Percentiles rank a stretch among this genome's conserved stretches.
These are phyloP conservation scores for Tolypocladium inflatum DNA, from an alignment of 2,329 filamentous ascomycete genomes.

Conservation along the genomic window DNA sequence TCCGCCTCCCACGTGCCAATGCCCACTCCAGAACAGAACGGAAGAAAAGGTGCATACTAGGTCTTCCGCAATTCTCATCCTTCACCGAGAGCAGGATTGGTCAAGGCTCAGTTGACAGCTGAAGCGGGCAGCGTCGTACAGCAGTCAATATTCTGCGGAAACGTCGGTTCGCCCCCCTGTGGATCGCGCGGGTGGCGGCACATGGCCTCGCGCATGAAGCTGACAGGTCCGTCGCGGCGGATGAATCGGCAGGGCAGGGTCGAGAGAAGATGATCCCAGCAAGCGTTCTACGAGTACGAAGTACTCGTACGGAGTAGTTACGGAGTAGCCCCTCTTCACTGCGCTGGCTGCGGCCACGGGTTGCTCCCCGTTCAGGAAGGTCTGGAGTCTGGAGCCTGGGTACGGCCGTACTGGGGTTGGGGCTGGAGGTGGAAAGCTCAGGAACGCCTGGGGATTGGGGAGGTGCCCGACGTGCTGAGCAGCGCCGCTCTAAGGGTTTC, in stretches of 20 bases:
- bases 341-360: background rate
- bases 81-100: background rate
- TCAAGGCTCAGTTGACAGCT: background rate
- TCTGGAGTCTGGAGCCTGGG: too few species aligned
- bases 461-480: background rate
- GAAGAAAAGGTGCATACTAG: too few species aligned
- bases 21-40: background rate
- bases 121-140: background rate
- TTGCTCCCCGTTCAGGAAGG: background rate
- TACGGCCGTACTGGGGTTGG: too few species aligned
- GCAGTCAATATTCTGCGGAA: background rate
- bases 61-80: background rate
- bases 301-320: too few species aligned
- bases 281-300: too few species aligned
- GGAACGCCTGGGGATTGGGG: background rate
- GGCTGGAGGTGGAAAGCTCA: too few species aligned
- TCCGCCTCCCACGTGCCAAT: background rate
- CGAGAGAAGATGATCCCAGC: background rate
- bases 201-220: background rate
- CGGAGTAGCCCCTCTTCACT: too few species aligned
- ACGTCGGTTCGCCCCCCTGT: background rate
- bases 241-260: background rate
- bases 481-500: background rate
- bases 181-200: background rate
- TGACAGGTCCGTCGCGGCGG: background rate